These are phyloP conservation scores for Laguncularia racemosa DNA, from an alignment of 345 rosid genomes.

Conservation along the genomic window DNA sequence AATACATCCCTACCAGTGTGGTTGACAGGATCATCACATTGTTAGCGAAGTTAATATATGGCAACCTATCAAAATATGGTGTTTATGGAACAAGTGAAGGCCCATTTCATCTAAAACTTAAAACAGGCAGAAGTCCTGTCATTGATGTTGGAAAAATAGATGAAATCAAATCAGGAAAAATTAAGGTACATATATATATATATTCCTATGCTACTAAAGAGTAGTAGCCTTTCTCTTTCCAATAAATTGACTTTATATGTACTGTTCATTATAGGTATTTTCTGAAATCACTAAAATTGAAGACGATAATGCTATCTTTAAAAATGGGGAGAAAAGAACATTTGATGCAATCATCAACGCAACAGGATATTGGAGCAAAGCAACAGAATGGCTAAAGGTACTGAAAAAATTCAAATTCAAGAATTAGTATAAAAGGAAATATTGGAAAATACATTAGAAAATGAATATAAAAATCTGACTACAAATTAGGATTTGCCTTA, in stretches of 20 bases:
- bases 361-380: slow-evolving; percentile 2
- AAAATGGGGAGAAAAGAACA: background rate
- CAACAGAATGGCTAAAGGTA: slow-evolving; percentile 5
- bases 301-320: background rate
- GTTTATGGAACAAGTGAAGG: background rate
- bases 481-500: too few relatives aligned
- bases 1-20: background rate
- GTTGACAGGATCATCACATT: background rate
- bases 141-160: background rate
- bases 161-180: slow-evolving; percentile 5
- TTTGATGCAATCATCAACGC: slow-evolving; percentile 8
- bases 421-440: too few relatives aligned
- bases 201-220: too few relatives aligned
- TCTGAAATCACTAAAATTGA: background rate
- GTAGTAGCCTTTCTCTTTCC: too few relatives aligned
- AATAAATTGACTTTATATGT: too few relatives aligned
- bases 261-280: background rate
- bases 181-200: slow-evolving; percentile 7
- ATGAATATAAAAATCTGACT: too few relatives aligned
- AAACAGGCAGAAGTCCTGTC: background rate
- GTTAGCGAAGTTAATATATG: background rate
- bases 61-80: slow-evolving; percentile 9
- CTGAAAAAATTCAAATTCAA: too few relatives aligned
- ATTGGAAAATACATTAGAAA: too few relatives aligned
- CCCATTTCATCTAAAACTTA: slow-evolving; percentile 1